phyloP scores from a whole-genome alignment of 495 filamentous ascomycete genomes.

The Talaromyces thailandensis region DNA sequence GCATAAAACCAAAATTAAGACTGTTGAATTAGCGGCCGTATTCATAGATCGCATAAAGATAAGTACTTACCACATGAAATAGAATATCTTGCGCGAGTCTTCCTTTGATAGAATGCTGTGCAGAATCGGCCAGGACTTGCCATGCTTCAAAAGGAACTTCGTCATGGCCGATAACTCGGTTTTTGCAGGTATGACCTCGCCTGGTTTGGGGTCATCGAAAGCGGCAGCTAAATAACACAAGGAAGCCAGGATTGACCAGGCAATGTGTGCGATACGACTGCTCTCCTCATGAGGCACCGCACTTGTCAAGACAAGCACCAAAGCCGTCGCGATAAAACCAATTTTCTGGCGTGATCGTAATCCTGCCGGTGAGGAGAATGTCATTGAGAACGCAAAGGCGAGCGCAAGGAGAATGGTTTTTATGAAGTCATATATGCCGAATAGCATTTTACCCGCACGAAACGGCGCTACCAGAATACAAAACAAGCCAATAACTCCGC shows the following conservation, averaged over 20 bases:
- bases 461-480: conserved; percentile 11
- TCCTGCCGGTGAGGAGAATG: conserved; percentile 14
- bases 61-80: conserved; percentile 75
- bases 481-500: conserved; percentile 14
- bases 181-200: conserved; percentile 29
- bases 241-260: conserved; percentile 20
- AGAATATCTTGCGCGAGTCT: conserved; percentile 92
- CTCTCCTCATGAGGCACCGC: conserved; percentile 25
- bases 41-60: neutral
- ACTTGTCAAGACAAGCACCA: conserved; percentile 24
- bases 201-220: conserved; percentile 24
- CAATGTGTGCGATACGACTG: conserved; percentile 19
- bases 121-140: conserved; percentile 63
- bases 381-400: conserved; percentile 23
- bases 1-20: conserved; percentile 92
- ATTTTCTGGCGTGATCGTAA: conserved; percentile 25
- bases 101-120: conserved; percentile 83
- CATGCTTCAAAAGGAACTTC: conserved; percentile 52
- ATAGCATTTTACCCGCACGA: conserved; percentile 13
- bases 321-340: conserved; percentile 23
- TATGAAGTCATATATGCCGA: conserved; percentile 16
- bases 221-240: conserved; percentile 26
- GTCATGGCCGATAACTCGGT: conserved; percentile 48
- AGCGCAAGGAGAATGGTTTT: conserved; percentile 17
- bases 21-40: conserved; percentile 32